phyloP scores from a whole-genome alignment of 768 basidiomycete genomes.

The Obba rivulosa region DNA sequence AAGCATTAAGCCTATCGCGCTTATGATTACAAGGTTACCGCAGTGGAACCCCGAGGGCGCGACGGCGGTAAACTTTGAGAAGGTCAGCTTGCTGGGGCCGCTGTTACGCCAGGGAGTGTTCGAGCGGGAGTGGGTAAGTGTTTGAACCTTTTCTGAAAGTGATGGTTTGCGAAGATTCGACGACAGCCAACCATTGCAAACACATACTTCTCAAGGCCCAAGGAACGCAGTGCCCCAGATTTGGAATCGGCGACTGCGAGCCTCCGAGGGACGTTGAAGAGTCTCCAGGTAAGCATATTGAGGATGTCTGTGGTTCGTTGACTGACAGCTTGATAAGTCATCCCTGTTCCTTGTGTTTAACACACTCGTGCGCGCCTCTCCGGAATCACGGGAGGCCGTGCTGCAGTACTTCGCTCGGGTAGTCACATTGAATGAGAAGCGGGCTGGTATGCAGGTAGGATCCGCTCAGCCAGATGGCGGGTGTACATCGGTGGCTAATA shows the following conservation, averaged over 20 bases:
- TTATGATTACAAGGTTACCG: slow-evolving; percentile 69
- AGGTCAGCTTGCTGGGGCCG: slow-evolving; percentile 71
- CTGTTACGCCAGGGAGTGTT: slow-evolving; percentile 82
- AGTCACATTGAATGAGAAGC: slow-evolving; percentile 70
- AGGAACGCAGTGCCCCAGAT: slow-evolving; percentile 67
- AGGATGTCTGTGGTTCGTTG: background rate
- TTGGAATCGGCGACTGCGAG: slow-evolving; percentile 81
- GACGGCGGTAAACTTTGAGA: slow-evolving; percentile 59
- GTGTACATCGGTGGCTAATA: background rate
- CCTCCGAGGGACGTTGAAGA: slow-evolving; percentile 80
- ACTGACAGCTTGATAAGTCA: slow-evolving; percentile 29
- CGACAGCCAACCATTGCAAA: slow-evolving; percentile 67
- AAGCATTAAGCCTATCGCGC: slow-evolving; percentile 77
- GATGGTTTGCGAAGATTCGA: slow-evolving; percentile 2
- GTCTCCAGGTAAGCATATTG: slow-evolving; percentile 59
- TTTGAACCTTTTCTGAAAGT: slow-evolving; percentile 1
- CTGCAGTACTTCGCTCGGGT: slow-evolving; percentile 76
- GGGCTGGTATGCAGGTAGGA: slow-evolving; percentile 84
- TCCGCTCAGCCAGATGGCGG: background rate
- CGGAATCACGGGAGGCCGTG: slow-evolving; percentile 75
- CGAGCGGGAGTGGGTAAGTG: slow-evolving; percentile 79
- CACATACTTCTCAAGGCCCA: slow-evolving; percentile 82
- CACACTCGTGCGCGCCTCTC: slow-evolving; percentile 76
- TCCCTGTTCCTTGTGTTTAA: slow-evolving; percentile 88
- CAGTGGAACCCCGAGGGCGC: slow-evolving; percentile 67